Percentiles rank a stretch among this genome's conserved stretches.
Evolutionary conservation across 495 filamentous ascomycete species (phyloP).

Genomic region (Podospora pseudocomata): DNA sequence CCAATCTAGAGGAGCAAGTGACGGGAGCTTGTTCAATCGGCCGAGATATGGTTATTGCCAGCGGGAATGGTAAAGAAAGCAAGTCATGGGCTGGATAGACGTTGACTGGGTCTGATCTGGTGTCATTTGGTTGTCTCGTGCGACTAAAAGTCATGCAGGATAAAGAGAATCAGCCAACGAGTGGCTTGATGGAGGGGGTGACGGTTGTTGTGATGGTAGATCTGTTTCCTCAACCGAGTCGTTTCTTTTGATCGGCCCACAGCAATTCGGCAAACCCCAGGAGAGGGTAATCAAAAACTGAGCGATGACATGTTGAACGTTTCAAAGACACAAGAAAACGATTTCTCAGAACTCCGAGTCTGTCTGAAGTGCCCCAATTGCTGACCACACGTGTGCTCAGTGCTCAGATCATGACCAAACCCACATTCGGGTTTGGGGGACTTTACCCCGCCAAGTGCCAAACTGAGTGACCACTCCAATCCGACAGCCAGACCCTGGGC

Average conservation of each 20-base stretch:
- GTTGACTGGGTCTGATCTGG: not conserved
- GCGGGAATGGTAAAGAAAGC: not conserved
- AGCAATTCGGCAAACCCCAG: not conserved
- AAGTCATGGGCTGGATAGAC: not conserved
- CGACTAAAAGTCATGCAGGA: constrained; percentile 28
- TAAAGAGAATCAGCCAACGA: constrained; percentile 21
- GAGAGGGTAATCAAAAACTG: not conserved
- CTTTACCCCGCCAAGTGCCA: not conserved
- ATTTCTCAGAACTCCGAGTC: not conserved
- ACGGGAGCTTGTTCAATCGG: not conserved
- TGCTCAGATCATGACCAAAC: not conserved
- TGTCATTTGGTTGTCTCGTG: constrained; percentile 26
- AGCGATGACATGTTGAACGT: not conserved
- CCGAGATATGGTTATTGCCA: constrained; percentile 1
- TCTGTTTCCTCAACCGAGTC: not conserved
- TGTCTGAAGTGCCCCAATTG: not conserved
- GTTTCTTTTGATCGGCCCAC: not conserved
- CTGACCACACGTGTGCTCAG: not conserved
- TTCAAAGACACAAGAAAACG: not conserved
- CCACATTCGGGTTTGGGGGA: not conserved
- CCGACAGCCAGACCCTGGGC: not conserved
- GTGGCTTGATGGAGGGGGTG: constrained; percentile 19
- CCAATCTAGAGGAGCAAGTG: too few species aligned
- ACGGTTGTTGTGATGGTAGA: not conserved
- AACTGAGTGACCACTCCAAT: not conserved